Conservation (phyloP, 441 rosid species). For the Arabidopsis lyrata region DNA sequence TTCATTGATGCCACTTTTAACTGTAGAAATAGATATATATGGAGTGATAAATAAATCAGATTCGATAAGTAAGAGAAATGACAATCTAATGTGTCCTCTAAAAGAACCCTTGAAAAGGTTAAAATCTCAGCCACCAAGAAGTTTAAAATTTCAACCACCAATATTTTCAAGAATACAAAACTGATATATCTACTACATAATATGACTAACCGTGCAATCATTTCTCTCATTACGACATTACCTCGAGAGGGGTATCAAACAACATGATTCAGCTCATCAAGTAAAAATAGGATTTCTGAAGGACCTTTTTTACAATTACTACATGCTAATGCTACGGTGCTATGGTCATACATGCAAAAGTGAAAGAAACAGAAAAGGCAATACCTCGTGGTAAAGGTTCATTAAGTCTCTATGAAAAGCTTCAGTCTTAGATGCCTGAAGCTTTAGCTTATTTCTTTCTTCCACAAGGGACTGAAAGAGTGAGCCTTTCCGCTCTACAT, state of each 20-base stretch:
- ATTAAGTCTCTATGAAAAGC: slow-evolving; percentile 66
- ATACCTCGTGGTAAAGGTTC: slow-evolving; percentile 78
- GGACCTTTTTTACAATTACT: neutral
- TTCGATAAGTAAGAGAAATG: neutral
- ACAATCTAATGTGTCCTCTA: slow-evolving; percentile 2
- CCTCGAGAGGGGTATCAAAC: neutral
- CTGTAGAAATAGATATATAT: neutral
- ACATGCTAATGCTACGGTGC: neutral
- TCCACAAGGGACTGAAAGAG: slow-evolving; percentile 76
- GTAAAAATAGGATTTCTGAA: neutral
- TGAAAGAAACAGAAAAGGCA: slow-evolving; percentile 10
- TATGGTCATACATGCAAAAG: slow-evolving; percentile 10
- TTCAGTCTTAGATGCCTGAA: slow-evolving; percentile 63
- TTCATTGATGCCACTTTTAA: slow-evolving; percentile 1
- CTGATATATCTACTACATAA: neutral
- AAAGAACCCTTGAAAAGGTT: neutral
- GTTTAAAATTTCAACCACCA: neutral
- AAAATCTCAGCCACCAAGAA: neutral
- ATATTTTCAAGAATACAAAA: neutral
- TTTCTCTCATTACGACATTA: neutral
- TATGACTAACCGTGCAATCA: neutral
- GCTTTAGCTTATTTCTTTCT: slow-evolving; percentile 77
- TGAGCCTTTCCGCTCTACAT: slow-evolving; percentile 66
- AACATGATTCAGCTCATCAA: neutral
- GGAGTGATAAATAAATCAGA: neutral